A percentile compares a stretch with the other conserved stretches of the same genome.
Evolutionary conservation across 768 basidiomycete species (phyloP).

Genomic region (Leucogyrophana mollusca): DNA sequence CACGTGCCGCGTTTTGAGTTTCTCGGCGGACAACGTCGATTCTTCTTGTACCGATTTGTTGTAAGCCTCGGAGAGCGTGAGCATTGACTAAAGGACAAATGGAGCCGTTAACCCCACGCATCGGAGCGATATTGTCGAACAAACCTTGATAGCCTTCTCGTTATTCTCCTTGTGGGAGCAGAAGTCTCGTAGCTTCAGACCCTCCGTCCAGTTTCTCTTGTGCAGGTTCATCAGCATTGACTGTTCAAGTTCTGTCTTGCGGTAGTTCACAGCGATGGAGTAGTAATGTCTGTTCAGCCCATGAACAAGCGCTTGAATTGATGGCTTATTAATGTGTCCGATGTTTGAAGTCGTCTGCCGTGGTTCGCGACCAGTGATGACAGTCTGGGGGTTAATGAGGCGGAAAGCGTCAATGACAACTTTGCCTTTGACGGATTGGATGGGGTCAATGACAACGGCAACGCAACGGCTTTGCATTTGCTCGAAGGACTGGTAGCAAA

Average conservation of each 20-base stretch:
- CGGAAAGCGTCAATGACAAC: conserved; percentile 99
- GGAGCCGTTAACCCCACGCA: conserved; percentile 18
- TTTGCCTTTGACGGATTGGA: conserved; percentile 98
- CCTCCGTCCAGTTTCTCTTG: conserved; percentile 99
- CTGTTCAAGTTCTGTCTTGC: conserved; percentile 98
- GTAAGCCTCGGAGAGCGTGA: conserved; percentile 88
- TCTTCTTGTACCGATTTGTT: conserved; percentile 99
- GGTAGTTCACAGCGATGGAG: conserved; percentile 95
- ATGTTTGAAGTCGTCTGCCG: conserved; percentile 98
- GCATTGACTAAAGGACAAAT: conserved; percentile 70
- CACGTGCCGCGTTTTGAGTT: conserved; percentile 95
- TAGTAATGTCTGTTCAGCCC: conserved; percentile 98
- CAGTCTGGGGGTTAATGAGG: conserved; percentile 87
- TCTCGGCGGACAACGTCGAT: conserved; percentile 88
- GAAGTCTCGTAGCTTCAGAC: conserved; percentile 89
- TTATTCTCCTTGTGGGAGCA: conserved; percentile 84
- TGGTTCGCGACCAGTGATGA: conserved; percentile 91
- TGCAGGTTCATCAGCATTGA: conserved; percentile 99
- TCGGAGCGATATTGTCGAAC: conserved; percentile 21
- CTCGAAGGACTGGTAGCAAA: conserved; percentile 80
- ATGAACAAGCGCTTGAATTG: conserved; percentile 97
- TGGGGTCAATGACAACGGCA: conserved; percentile 96
- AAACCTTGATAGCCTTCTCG: conserved; percentile 92
- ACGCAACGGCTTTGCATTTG: conserved; percentile 90
- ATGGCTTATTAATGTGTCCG: conserved; percentile 98